Conservation (phyloP, 495 filamentous ascomycete species). For the Immersiella caudata region DNA sequence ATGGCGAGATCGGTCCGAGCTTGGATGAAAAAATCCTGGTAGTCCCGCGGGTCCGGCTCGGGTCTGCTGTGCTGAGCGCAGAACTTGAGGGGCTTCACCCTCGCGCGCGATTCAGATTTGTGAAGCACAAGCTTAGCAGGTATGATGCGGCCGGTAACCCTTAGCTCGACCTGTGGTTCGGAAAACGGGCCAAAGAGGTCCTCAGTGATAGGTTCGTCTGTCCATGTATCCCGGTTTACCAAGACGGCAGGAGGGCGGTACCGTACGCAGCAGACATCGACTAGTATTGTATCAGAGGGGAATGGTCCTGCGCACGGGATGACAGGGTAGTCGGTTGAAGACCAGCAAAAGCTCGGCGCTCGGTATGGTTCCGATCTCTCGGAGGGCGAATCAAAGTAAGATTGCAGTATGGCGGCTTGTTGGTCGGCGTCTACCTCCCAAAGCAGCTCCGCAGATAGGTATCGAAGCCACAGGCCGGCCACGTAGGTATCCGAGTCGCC, state of each 20-base stretch:
- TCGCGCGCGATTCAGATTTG: no score
- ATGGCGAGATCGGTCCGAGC: no score
- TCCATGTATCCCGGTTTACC: neutral
- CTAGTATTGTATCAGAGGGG: no score
- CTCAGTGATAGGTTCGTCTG: neutral
- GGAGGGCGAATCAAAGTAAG: no score
- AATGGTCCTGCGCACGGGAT: no score
- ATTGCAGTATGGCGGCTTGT: no score
- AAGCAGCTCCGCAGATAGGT: neutral
- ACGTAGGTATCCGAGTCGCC: slow-evolving; percentile 11
- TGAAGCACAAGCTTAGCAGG: neutral
- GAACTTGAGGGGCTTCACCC: no score
- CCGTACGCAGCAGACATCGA: no score
- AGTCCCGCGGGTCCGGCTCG: no score
- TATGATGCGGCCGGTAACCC: neutral
- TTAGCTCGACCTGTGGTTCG: neutral
- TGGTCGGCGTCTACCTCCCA: neutral
- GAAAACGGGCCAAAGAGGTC: slow-evolving; percentile 5
- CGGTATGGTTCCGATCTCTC: neutral
- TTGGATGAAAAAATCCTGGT: no score
- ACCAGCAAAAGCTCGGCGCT: slow-evolving; percentile 12
- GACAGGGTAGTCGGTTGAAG: neutral
- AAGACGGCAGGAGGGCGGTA: no score
- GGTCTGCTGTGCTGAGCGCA: no score
- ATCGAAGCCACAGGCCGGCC: slow-evolving; percentile 7